Conservation (phyloP, 768 basidiomycete genomes). For the Mycena vulgaris region DNA sequence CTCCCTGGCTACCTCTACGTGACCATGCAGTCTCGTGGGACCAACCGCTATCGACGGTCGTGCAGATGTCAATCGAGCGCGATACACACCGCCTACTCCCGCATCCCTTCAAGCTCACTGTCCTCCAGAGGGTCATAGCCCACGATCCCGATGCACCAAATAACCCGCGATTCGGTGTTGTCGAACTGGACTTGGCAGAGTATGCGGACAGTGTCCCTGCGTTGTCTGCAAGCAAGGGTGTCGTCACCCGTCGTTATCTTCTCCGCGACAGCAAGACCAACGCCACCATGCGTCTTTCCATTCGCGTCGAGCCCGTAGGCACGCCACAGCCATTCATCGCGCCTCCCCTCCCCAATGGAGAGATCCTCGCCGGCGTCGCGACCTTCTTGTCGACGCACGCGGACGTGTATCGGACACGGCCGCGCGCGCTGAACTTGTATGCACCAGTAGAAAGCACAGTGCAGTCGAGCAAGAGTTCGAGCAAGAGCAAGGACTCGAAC, state of each 20-base stretch:
- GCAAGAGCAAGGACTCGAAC: not conserved
- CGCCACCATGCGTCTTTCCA: conserved; percentile 79
- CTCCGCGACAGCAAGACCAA: conserved; percentile 85
- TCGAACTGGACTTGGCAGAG: conserved; percentile 82
- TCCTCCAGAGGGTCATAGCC: conserved; percentile 72
- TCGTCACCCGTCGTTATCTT: conserved; percentile 77
- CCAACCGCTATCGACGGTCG: conserved; percentile 68
- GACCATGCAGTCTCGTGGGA: conserved; percentile 80
- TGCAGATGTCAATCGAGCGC: conserved; percentile 74
- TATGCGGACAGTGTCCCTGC: conserved; percentile 62
- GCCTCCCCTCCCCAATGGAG: conserved; percentile 80
- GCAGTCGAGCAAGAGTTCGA: conserved; percentile 11
- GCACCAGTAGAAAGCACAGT: conserved; percentile 22
- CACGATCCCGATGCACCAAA: conserved; percentile 70
- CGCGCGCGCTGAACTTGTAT: conserved; percentile 65
- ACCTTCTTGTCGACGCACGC: conserved; percentile 61
- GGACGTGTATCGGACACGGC: conserved; percentile 67
- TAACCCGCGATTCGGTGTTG: conserved; percentile 74
- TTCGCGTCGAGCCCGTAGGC: conserved; percentile 60
- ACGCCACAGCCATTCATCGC: conserved; percentile 60
- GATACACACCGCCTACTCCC: conserved; percentile 65
- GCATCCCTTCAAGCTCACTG: conserved; percentile 75
- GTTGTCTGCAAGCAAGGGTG: conserved; percentile 52
- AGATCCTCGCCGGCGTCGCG: conserved; percentile 79
- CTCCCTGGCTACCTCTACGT: conserved; percentile 70